Conservation (phyloP, 2,329 filamentous ascomycete species). For the Paecilomyces sp. region DNA sequence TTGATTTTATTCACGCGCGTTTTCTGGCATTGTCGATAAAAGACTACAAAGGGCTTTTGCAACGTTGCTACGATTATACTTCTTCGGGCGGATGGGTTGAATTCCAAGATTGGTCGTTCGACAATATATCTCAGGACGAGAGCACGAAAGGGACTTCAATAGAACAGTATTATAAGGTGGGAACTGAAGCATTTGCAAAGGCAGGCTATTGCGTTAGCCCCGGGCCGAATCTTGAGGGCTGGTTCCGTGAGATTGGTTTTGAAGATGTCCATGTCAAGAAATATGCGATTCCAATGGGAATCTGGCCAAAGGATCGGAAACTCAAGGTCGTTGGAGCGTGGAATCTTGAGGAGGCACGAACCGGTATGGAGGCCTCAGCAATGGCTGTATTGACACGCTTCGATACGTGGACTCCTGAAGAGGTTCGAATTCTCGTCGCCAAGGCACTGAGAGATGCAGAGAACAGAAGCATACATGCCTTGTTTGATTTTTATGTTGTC, state of each 20-base stretch:
- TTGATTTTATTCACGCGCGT: conserved; percentile 12
- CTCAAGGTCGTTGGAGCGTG: background rate
- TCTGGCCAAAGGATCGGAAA: background rate
- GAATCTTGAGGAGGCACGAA: background rate
- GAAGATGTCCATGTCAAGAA: conserved; percentile 4
- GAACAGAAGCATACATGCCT: background rate
- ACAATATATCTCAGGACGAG: background rate
- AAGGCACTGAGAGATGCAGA: background rate
- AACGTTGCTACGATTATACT: conserved; percentile 18
- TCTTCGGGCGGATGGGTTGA: conserved; percentile 6
- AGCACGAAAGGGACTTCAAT: background rate
- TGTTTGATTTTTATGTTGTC: background rate
- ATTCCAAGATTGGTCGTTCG: conserved; percentile 5
- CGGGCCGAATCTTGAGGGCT: conserved; percentile 1
- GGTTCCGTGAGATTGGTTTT: conserved; percentile 5
- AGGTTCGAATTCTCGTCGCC: background rate
- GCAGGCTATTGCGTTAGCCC: background rate
- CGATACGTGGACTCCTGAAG: background rate
- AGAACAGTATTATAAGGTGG: background rate
- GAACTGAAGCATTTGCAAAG: background rate
- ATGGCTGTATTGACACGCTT: background rate
- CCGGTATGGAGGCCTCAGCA: background rate
- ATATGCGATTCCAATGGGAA: background rate
- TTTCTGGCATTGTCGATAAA: conserved; percentile 6
- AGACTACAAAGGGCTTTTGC: conserved; percentile 8